Conservation (phyloP, 1,139 yeast species). For the Pichia terricola region DNA sequence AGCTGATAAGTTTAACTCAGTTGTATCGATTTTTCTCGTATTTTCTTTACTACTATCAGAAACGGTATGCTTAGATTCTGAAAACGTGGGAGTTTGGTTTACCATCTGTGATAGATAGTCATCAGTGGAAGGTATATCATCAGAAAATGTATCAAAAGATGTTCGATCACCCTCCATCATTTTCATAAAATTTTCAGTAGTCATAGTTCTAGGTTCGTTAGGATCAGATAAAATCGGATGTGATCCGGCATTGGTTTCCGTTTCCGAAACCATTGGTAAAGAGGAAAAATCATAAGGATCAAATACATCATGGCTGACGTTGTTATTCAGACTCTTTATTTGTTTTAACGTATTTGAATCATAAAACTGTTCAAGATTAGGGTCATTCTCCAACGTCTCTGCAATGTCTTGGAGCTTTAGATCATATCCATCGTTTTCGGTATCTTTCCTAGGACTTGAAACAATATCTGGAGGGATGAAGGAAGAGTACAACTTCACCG, state of each 20-base stretch:
- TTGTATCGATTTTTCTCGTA: slow-evolving; percentile 60
- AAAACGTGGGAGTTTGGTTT: neutral
- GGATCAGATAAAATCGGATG: neutral
- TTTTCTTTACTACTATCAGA: slow-evolving; percentile 25
- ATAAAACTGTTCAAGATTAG: slow-evolving; percentile 23
- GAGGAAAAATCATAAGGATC: slow-evolving; percentile 19
- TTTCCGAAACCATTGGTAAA: slow-evolving; percentile 7
- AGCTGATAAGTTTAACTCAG: slow-evolving; percentile 60
- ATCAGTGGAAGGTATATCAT: slow-evolving; percentile 2
- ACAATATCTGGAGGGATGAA: slow-evolving; percentile 1
- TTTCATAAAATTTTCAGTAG: slow-evolving; percentile 16
- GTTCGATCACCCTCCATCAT: slow-evolving; percentile 8
- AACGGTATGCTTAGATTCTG: neutral
- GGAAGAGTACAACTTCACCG: neutral
- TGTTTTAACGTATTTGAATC: slow-evolving; percentile 5
- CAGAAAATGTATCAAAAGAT: neutral
- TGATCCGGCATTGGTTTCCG: neutral
- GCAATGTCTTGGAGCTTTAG: slow-evolving; percentile 9
- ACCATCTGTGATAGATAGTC: slow-evolving; percentile 2
- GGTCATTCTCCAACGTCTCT: slow-evolving; percentile 21
- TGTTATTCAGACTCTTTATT: slow-evolving; percentile 1
- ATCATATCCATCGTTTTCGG: neutral
- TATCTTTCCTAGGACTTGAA: neutral
- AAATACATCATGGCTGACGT: neutral
- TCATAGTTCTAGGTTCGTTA: slow-evolving; percentile 15